Conservation (phyloP, 2,329 filamentous ascomycete genomes). For the Ceratocystis albifundus region DNA sequence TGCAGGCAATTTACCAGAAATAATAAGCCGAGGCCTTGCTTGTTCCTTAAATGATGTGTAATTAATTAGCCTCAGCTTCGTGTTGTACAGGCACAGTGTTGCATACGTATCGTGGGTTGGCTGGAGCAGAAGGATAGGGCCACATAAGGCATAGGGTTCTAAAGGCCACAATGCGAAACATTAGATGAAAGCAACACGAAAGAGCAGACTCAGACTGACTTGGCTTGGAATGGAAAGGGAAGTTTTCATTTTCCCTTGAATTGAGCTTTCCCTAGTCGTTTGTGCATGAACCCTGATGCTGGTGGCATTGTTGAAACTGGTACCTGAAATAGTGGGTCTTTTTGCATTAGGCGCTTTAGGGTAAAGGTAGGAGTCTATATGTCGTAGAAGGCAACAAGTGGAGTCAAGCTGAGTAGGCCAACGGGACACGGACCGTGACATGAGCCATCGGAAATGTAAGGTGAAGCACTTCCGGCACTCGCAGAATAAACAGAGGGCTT, state of each 20-base stretch:
- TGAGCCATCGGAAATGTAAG: no score
- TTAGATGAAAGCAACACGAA: slow-evolving; percentile 2
- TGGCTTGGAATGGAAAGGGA: slow-evolving; percentile 1
- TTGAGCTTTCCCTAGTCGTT: background rate
- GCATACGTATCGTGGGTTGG: no score
- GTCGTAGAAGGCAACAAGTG: no score
- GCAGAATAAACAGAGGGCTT: background rate
- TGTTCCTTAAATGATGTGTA: background rate
- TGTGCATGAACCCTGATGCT: slow-evolving; percentile 3
- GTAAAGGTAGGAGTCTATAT: background rate
- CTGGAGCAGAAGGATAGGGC: background rate
- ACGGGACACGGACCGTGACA: no score
- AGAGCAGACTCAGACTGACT: background rate
- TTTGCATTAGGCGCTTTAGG: slow-evolving; percentile 11
- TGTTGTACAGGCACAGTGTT: background rate
- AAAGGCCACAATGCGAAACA: background rate
- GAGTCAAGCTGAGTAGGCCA: no score
- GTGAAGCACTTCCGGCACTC: no score
- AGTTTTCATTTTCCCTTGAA: background rate
- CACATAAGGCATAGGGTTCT: background rate
- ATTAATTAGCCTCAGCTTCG: background rate
- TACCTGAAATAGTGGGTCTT: slow-evolving; percentile 7
- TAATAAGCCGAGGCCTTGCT: background rate
- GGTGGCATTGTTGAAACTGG: background rate
- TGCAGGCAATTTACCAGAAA: background rate